Evolutionary conservation across 305 asterid genomes (phyloP), one percentile per base, ranked within the genome.

Genomic region (Fraxinus greggii): DNA sequence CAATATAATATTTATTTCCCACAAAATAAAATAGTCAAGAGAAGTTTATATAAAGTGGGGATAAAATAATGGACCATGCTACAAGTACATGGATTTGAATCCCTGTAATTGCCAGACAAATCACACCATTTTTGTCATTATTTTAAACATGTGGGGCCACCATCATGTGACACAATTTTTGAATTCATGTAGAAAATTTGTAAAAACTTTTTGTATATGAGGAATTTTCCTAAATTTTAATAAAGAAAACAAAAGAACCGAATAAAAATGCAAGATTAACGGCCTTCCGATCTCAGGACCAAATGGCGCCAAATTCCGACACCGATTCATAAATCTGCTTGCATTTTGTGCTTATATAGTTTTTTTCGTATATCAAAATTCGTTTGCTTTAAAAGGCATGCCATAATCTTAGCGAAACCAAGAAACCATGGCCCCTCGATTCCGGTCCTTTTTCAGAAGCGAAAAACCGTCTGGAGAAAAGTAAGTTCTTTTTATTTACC

Each of bases 371-470:
- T 35, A 3, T 2, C 32, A 21, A 17, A 38, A 61, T 61, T 21
- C 8, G 33, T 4, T 78, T 7, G 5, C 51, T 35, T 75, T 83
- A 10, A 75, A 54, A 79, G 88, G 79, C 73, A 77, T 35, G 75
- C 78, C 93, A 87, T 81, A 82, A 81, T 32, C 85, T 76, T 81
- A 80, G 88, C 83, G 63, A 65, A 35, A 67, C 74, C 72, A 65
- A 78, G 38, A 72, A 91, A 86, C 69, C 51, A 85, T 89, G 92
- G 83, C 86, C 82, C 79, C 87, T 87, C 76, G 83, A 78, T 82
- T 86, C 83, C 81, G 48, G 65, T 83, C 90, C 33, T 82, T 89
- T 78, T 81, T 83, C 63, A 76, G 87, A 82, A 67, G 78, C 59
- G 85, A 81, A 42, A 77, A 73, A 56, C 40, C 78, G 51, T 76